These are phyloP conservation scores for Moniliella sp. DNA, from an alignment of 1,284 basidiomycete genomes.

Conservation along the genomic window DNA sequence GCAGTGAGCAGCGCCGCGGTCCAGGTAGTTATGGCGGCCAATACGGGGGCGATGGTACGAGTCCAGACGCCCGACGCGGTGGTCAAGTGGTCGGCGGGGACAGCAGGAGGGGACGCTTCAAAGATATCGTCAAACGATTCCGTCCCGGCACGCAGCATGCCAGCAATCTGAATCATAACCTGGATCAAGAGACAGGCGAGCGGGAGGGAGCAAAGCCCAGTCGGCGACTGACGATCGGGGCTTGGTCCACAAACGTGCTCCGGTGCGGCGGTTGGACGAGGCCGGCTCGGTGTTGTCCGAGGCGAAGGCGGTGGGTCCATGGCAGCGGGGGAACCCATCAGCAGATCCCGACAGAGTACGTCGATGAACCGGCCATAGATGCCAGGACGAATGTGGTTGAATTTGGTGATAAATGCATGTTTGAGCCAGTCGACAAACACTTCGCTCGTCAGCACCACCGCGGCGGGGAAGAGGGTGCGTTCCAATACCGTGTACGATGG, in stretches of 20 bases:
- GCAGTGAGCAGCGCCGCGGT: slow-evolving; percentile 12
- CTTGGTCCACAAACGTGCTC: slow-evolving; percentile 80
- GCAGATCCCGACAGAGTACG: slow-evolving; percentile 77
- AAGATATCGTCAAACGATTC: neutral
- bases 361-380: slow-evolving; percentile 91
- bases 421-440: slow-evolving; percentile 96
- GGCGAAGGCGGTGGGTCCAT: no score
- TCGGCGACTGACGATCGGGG: slow-evolving; percentile 73
- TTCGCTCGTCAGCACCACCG: slow-evolving; percentile 75
- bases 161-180: slow-evolving; percentile 55
- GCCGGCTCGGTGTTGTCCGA: no score
- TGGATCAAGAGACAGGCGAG: slow-evolving; percentile 75
- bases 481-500: slow-evolving; percentile 41
- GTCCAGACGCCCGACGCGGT: slow-evolving; percentile 20
- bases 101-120: slow-evolving; percentile 2
- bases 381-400: slow-evolving; percentile 62
- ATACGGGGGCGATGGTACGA: no score
- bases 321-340: slow-evolving; percentile 37
- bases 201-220: slow-evolving; percentile 79
- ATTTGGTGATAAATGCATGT: slow-evolving; percentile 97
- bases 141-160: slow-evolving; percentile 42
- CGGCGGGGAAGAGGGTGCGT: slow-evolving; percentile 75
- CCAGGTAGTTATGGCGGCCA: neutral
- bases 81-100: slow-evolving; percentile 13
- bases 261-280: slow-evolving; percentile 30